Evolutionary conservation across 2,329 filamentous ascomycete genomes (phyloP), one percentile per base, ranked within the genome.

Genomic region (Stachybotrys elegans): DNA sequence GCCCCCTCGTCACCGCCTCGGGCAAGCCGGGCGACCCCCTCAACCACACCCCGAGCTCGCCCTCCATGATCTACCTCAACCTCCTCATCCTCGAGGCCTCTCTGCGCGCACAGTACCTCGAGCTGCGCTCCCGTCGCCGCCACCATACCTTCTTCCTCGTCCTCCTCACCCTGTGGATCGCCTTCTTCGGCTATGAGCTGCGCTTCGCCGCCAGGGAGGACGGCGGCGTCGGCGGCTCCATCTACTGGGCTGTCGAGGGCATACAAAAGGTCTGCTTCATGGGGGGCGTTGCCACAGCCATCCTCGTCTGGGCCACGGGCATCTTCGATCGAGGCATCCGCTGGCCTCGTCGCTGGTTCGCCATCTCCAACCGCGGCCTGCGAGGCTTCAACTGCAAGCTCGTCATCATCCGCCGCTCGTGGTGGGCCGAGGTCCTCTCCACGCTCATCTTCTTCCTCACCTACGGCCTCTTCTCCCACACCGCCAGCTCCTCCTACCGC

Each of bases 121-220:
- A 90, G 50, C 78, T 97, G 36, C 87, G 92, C 47, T 87, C 90
- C 38, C 84, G 93, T 34, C 80, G 90, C 39, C 84, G 93, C 14
- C 88, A 96, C 57, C 92, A 98, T 65, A 91, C 89, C 3, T 94
- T 97, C 68, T 95, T 97, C 59, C 73, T 97, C 19, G 76, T 86
- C 16, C 73, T 95, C 11, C 78, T 98, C 22, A 78, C 79, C 4
- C 60, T 84, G 22, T 98, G 93, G 93, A 83, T 89, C 38, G 68
- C 79, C 49, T 85, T 86, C 57, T 97, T 96, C 68, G 83, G 83
- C 51, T 96, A 96, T 66, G 85, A 88, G 11, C 78, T 97, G 40
- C 97, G 95, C 72, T 78, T 97, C 52, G 86, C 89, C n/a, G 91
- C 91, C n/a, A 83, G 92, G 52, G 92, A 96, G 65, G 92, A 97